Conservation (phyloP, 768 basidiomycete species). For the Phylloporus arenicola region DNA sequence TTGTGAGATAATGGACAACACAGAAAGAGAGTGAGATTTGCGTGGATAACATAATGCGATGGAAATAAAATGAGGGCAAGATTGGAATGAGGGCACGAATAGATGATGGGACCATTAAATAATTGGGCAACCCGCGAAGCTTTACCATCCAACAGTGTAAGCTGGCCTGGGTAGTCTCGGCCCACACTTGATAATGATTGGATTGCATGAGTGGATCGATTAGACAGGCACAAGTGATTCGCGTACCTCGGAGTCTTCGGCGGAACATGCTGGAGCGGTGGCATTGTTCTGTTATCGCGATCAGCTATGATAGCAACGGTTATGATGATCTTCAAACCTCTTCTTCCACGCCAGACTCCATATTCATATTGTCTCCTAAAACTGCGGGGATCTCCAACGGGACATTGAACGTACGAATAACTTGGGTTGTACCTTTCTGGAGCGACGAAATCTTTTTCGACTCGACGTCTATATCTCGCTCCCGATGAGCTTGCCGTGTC, state of each 20-base stretch:
- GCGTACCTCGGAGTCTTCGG: conserved; percentile 7
- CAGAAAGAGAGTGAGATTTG: background rate
- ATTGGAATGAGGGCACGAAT: background rate
- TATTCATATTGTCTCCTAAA: background rate
- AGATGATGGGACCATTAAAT: background rate
- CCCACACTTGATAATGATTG: background rate
- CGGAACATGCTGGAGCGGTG: background rate
- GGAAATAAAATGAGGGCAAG: conserved; percentile 1
- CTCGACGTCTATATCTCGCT: conserved; percentile 49
- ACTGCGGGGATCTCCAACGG: conserved; percentile 1
- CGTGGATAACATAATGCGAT: background rate
- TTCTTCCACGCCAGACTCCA: background rate
- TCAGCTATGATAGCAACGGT: background rate
- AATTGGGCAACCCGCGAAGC: background rate
- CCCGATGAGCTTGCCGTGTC: conserved; percentile 50
- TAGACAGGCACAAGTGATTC: background rate
- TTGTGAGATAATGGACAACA: background rate
- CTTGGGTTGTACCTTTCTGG: conserved; percentile 19
- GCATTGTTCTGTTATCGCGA: background rate
- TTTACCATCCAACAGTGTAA: conserved; percentile 11
- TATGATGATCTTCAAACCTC: conserved; percentile 6
- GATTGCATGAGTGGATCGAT: background rate
- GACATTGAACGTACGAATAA: background rate
- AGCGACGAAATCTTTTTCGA: conserved; percentile 21
- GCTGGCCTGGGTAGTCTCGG: conserved; percentile 2